These are phyloP conservation scores for Cladophialophora exuberans DNA, from an alignment of 2,329 filamentous ascomycete species.

Conservation along the genomic window DNA sequence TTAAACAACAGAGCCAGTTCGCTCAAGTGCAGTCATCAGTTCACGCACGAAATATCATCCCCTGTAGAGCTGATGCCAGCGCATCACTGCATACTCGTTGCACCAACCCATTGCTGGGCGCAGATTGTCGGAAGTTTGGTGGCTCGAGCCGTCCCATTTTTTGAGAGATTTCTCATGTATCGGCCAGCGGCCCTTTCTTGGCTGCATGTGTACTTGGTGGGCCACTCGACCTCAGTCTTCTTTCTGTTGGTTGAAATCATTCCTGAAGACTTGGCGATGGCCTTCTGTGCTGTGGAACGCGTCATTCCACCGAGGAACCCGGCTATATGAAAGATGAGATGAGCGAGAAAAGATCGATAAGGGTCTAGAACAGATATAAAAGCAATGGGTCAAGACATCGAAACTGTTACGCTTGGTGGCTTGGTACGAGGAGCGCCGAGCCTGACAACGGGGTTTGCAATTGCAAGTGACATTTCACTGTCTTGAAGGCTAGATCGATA, in stretches of 20 bases:
- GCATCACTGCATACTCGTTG: not conserved
- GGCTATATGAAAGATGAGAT: not conserved
- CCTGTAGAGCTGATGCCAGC: slow-evolving; percentile 9
- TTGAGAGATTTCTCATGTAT: not conserved
- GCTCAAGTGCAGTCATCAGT: slow-evolving; percentile 4
- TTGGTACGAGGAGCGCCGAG: too few relatives aligned
- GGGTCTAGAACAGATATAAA: not conserved
- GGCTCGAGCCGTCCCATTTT: not conserved
- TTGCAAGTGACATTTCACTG: too few relatives aligned
- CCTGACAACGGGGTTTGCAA: too few relatives aligned
- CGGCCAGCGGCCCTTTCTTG: slow-evolving; percentile 4
- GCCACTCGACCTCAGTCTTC: not conserved
- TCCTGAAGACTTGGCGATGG: not conserved
- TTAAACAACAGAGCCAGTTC: not conserved
- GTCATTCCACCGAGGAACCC: not conserved
- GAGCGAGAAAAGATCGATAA: not conserved
- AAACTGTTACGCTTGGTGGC: too few relatives aligned
- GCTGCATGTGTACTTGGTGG: slow-evolving; percentile 9
- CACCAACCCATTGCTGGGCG: not conserved
- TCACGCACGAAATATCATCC: slow-evolving; percentile 8
- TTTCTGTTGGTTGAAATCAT: slow-evolving; percentile 2
- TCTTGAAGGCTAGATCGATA: too few relatives aligned
- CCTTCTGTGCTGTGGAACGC: not conserved
- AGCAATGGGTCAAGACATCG: too few relatives aligned
- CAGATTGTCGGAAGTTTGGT: not conserved